Conservation (phyloP, 2,329 filamentous ascomycete species). For the Sporothrix luriei region DNA sequence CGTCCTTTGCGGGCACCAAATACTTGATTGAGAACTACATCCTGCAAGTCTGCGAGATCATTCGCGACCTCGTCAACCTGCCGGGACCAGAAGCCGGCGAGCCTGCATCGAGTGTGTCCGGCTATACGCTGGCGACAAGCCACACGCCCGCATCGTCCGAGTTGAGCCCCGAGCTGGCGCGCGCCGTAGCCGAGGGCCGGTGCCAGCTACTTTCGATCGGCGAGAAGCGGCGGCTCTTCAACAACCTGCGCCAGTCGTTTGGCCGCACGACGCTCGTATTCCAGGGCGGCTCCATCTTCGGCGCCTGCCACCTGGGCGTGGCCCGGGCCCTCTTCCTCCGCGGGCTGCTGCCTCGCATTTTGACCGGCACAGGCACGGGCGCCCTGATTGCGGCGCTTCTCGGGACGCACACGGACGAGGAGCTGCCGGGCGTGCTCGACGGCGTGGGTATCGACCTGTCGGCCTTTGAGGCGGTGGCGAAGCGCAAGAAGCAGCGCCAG, state of each 20-base stretch:
- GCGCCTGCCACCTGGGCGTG: constrained; percentile 85
- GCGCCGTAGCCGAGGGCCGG: constrained; percentile 33
- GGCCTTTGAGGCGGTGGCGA: constrained; percentile 62
- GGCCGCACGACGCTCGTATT: constrained; percentile 82
- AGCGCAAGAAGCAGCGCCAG: background rate
- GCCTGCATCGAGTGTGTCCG: background rate
- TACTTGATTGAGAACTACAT: constrained; percentile 90
- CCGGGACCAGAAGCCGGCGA: constrained; percentile 49
- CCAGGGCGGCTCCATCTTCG: constrained; percentile 89
- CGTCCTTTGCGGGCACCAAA: constrained; percentile 86
- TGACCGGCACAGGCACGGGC: constrained; percentile 87
- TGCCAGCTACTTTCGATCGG: constrained; percentile 28
- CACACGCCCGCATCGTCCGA: background rate
- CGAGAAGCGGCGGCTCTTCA: constrained; percentile 76
- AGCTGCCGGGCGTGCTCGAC: constrained; percentile 73
- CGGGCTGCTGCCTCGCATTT: constrained; percentile 82
- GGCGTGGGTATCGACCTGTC: constrained; percentile 81
- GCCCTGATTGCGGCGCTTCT: constrained; percentile 88
- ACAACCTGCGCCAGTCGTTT: constrained; percentile 85
- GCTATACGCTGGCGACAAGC: background rate
- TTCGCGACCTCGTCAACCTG: constrained; percentile 72
- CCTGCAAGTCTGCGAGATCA: constrained; percentile 76
- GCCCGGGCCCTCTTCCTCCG: constrained; percentile 83
- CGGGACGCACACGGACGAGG: constrained; percentile 82
- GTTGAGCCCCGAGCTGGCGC: constrained; percentile 33